Evolutionary conservation across 345 rosid species (phyloP).

Genomic region (Dipteronia sinensis): DNA sequence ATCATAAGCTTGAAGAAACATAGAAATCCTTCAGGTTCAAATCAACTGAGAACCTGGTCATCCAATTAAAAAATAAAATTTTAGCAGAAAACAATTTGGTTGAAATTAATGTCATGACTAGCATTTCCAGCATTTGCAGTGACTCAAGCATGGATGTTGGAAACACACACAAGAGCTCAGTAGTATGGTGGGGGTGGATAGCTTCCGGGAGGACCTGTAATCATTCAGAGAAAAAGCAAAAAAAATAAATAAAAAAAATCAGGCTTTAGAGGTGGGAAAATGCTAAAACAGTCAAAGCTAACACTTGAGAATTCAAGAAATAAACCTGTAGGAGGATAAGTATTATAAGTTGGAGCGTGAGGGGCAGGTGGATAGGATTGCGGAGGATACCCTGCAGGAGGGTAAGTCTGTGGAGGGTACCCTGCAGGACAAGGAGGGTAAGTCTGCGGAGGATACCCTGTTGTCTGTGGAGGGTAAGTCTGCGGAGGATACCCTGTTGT

Average conservation of each 20-base stretch:
- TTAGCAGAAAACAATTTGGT: not conserved
- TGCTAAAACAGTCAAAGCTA: not conserved
- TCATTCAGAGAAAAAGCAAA: not conserved
- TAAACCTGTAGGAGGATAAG: slow-evolving; percentile 10
- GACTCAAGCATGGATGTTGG: not conserved
- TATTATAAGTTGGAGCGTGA: slow-evolving; percentile 2
- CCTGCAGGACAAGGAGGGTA: not conserved
- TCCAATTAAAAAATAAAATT: not conserved
- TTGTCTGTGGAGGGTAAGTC: slow-evolving; percentile 21
- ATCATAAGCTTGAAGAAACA: not conserved
- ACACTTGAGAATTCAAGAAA: not conserved
- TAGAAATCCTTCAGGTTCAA: not conserved
- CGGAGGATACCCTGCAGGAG: slow-evolving; percentile 19
- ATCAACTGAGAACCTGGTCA: not conserved
- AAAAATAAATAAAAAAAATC: not conserved
- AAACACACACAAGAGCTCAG: slow-evolving; percentile 4
- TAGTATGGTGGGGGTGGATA: slow-evolving; percentile 25
- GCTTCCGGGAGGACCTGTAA: slow-evolving; percentile 19
- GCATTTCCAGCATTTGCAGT: not conserved
- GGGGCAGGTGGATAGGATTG: slow-evolving; percentile 8
- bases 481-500: slow-evolving; percentile 20
- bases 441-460: not conserved
- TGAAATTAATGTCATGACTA: not conserved
- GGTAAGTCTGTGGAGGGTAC: not conserved
- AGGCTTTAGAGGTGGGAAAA: not conserved